Evolutionary conservation across 2,329 filamentous ascomycete species (phyloP).

Genomic region (Geosmithia putterillii): DNA sequence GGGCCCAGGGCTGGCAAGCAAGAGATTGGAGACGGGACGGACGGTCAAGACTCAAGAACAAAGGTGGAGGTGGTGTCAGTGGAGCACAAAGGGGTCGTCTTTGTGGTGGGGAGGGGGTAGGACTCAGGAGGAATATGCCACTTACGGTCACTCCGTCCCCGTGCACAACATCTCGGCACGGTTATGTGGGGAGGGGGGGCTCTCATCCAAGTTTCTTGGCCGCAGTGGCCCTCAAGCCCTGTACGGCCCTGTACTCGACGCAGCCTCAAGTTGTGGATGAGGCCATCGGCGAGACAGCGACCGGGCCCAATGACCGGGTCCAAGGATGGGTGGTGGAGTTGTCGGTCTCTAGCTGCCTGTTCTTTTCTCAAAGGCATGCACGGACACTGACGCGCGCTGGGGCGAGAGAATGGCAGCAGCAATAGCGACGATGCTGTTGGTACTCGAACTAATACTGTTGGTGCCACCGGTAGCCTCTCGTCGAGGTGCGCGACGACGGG

Average conservation of each 20-base stretch:
- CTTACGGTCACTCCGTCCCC: neutral
- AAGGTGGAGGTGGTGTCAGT: neutral
- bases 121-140: neutral
- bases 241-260: neutral
- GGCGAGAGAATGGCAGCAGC: neutral
- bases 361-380: neutral
- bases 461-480: too few relatives aligned
- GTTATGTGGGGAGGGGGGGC: neutral
- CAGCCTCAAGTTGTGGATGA: neutral
- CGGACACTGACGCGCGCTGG: neutral
- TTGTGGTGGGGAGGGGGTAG: neutral
- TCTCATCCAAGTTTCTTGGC: neutral
- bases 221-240: too few relatives aligned
- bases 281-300: neutral
- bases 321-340: neutral
- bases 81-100: neutral
- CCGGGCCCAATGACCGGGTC: neutral
- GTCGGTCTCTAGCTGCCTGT: neutral
- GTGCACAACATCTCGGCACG: neutral
- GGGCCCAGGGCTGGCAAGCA: neutral
- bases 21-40: neutral
- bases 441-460: neutral
- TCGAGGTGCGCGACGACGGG: too few relatives aligned
- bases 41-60: neutral
- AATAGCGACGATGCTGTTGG: neutral